These are phyloP conservation scores for Tuber brumale DNA, from an alignment of 495 filamentous ascomycete genomes.

Conservation along the genomic window DNA sequence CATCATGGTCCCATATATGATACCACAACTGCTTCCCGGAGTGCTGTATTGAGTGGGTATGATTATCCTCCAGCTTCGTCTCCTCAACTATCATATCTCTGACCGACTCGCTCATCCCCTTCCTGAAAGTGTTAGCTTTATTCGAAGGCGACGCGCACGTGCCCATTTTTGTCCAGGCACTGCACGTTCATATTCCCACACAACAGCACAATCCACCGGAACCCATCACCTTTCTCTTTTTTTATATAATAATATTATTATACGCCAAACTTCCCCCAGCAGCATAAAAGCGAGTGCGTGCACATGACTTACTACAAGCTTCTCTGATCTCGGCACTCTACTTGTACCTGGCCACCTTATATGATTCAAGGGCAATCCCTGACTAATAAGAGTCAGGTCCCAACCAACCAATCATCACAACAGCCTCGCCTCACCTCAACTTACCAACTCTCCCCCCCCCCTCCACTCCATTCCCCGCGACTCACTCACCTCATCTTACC, in stretches of 20 bases:
- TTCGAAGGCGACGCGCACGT: neutral
- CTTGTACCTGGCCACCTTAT: neutral
- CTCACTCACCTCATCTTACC: neutral
- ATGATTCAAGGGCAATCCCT: neutral
- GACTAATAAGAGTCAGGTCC: neutral
- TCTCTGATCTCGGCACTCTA: neutral
- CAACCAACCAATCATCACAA: neutral
- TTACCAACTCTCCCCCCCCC: neutral
- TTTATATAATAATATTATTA: neutral
- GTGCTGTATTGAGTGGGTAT: neutral
- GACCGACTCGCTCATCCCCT: neutral
- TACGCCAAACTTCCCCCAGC: neutral
- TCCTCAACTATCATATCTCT: neutral
- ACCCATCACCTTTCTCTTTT: neutral
- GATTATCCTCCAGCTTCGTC: neutral
- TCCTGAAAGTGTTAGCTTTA: neutral
- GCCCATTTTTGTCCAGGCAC: neutral
- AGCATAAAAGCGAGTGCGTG: neutral
- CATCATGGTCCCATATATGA: neutral
- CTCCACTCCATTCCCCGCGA: slow-evolving; percentile 1
- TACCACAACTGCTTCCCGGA: neutral
- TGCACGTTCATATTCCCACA: no score
- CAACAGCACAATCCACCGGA: neutral
- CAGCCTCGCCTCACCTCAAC: neutral
- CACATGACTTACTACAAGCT: neutral